Conservation (phyloP, 2,329 filamentous ascomycete genomes). For the Fusarium guadeloupense region DNA sequence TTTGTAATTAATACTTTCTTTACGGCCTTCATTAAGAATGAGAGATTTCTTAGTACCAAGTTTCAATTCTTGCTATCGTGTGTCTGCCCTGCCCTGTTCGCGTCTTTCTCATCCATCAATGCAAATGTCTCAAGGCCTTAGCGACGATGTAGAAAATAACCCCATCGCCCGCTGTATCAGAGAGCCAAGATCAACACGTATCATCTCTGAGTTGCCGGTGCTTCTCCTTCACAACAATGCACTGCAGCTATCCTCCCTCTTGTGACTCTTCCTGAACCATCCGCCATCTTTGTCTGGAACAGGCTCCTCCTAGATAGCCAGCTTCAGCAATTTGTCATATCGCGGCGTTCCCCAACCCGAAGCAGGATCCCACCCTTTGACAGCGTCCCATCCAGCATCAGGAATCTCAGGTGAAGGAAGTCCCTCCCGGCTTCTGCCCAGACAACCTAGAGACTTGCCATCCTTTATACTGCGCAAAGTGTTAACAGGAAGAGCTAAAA, state of each 20-base stretch:
- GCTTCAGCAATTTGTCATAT: constrained; percentile 48
- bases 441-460: constrained; percentile 47
- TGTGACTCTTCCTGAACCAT: background rate
- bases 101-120: too few relatives aligned
- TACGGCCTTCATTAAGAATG: too few relatives aligned
- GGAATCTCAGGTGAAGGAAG: constrained; percentile 41
- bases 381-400: constrained; percentile 44
- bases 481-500: background rate
- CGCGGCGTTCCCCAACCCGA: constrained; percentile 58
- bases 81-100: too few relatives aligned
- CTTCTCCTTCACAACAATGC: background rate
- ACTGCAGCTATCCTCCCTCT: background rate
- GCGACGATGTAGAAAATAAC: too few relatives aligned
- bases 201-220: background rate
- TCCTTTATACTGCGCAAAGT: constrained; percentile 46
- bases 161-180: too few relatives aligned
- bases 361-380: constrained; percentile 50
- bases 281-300: background rate
- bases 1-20: too few relatives aligned
- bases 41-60: too few relatives aligned
- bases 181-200: too few relatives aligned
- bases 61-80: too few relatives aligned
- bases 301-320: constrained; percentile 22
- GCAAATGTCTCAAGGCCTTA: too few relatives aligned
- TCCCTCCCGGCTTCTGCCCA: constrained; percentile 40